Conservation (phyloP, 2,329 filamentous ascomycete genomes). For the Lomentospora prolificans region DNA sequence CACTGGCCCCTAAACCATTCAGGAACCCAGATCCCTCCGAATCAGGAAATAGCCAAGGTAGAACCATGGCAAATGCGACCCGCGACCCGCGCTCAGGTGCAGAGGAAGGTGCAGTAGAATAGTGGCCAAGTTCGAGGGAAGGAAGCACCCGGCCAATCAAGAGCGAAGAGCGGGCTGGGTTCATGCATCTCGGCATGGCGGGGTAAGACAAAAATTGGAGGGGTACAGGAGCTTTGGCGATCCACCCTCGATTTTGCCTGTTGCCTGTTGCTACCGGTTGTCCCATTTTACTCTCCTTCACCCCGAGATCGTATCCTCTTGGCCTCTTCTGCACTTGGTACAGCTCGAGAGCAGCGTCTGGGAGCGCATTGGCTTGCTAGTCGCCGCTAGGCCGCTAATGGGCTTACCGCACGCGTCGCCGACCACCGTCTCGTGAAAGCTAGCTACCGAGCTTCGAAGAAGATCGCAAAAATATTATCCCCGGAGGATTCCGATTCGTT, state of each 20-base stretch:
- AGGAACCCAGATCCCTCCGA: background rate
- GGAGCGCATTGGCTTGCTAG: background rate
- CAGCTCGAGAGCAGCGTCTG: background rate
- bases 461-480: background rate
- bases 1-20: background rate
- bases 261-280: background rate
- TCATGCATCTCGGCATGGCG: slow-evolving; percentile 5
- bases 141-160: background rate
- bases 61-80: background rate
- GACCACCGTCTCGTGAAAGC: background rate
- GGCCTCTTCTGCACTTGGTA: background rate
- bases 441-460: background rate
- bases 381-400: background rate
- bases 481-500: background rate
- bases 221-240: background rate
- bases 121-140: background rate
- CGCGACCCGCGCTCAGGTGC: background rate
- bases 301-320: background rate
- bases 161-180: background rate
- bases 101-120: background rate
- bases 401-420: no score
- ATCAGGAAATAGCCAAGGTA: background rate
- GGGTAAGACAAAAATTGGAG: slow-evolving; percentile 4
- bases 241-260: slow-evolving; percentile 4
- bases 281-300: background rate